Evolutionary conservation across 768 basidiomycete species (phyloP), one percentile per base, ranked within the genome.

Genomic region (Chlorophyllum brunneum): DNA sequence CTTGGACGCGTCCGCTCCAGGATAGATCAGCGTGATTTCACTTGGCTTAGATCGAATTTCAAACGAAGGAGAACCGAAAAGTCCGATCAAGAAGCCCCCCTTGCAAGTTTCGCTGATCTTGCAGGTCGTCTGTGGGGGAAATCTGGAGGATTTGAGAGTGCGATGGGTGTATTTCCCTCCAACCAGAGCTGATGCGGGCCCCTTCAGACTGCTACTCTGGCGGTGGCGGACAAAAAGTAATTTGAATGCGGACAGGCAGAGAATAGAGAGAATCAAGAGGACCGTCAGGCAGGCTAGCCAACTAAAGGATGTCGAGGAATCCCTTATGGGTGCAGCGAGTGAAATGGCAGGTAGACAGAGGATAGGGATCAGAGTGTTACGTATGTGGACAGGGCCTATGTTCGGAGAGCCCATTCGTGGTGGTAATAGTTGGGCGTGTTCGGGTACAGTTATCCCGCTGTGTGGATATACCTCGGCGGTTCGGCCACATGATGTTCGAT

Each of bases 1-100:
- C 29, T 40, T 46, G 16, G 43, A 23, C 20, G 36, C 7, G 5
- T 51, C 31, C 23, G 13, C 23, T 18, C 51, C 43, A 10, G 51
- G 51, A 38, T 53, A 45, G 10, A 46, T 23, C 18, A 59, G 43
- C 5, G 56, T 50, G 30, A 43, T 39, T 2, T 54, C 53, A 36
- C 22, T 45, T 33, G 41, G 45, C 44, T 63, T 67, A 22, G 67
- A 58, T 22, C 64, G 62, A n/a, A 68, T 73, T 64, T 78, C 76
- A 67, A 70, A 73, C 6, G 67, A 57, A 16, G 76, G 76, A 36
- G 75, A 76, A 31, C 75, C 74, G 34, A 76, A 67, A 46, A 76
- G 68, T 1, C 76, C 76, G 15, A 75, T 71, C 26, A 72, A 51
- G 56, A 77, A 67, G 10, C 70, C 75, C 34, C 68, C 60, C 55